Evolutionary conservation across 208 protist species (phyloP), one percentile per base, ranked within the genome.

Genomic region (Leishmania martiniquensis): DNA sequence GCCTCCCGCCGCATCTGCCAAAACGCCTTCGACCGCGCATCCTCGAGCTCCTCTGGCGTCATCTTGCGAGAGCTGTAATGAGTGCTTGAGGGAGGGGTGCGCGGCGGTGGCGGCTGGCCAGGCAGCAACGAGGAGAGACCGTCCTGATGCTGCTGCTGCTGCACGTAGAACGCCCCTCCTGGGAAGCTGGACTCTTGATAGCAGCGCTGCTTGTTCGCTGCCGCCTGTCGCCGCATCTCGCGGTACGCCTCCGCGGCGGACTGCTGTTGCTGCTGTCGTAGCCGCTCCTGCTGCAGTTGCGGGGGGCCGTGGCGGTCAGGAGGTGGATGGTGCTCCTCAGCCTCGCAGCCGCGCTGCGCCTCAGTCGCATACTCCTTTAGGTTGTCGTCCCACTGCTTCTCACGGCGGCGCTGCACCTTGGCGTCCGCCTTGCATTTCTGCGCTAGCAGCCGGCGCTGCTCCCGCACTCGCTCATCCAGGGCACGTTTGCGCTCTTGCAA

Each of bases 1-100:
- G 92, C 91, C 76, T 95, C 93, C 20, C 86, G 85, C 5, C 93
- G 87, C 93, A 98, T 97, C 81, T 98, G 87, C 95, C 93, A 98
- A 76, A 91, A 98, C 7, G 92, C 91, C 51, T 91, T 79, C 32
- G 87, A 79, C 37, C 92, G 83, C 37, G 92, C 93, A 59, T 91
- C 90, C 59, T 93, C 89, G 20, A 88, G 76, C 60, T 95, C 87
- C 70, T 86, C 83, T 34, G 79, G 45, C 15, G 85, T 84, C 82
- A 91, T 91, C 75, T 90, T 84, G 25, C 81, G 83, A 13, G 80
- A 82, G 67, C 84, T 86, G 73, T 88, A 87, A 68, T 81, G 82
- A 17, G 70, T 79, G 34, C 78, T 71, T 29, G 75, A 86, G 12
- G 82, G 84, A 9, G 75, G 78, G 42, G 68, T 72, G 51, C 84